These are phyloP conservation scores for Cardamine chenopodiifolia DNA, from an alignment of 345 rosid genomes.

Conservation along the genomic window DNA sequence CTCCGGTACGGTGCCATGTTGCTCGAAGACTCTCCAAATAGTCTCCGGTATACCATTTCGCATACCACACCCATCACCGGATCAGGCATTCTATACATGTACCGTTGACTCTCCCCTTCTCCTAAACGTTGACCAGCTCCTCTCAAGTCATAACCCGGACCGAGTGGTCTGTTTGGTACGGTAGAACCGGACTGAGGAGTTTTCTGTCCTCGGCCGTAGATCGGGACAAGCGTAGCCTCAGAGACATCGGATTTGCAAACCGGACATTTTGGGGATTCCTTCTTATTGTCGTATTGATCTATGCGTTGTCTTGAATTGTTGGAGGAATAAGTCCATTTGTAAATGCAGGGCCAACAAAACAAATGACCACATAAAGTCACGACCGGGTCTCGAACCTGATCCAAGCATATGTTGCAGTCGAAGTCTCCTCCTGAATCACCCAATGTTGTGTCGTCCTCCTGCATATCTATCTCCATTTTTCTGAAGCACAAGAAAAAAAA, in stretches of 20 bases:
- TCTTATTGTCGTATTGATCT: constrained; percentile 26
- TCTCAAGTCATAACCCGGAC: constrained; percentile 49
- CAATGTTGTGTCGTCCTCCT: constrained; percentile 7
- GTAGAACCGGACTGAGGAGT: constrained; percentile 39
- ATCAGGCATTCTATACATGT: constrained; percentile 48
- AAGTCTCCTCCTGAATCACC: constrained; percentile 56
- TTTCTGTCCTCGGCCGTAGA: constrained; percentile 75
- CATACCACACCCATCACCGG: constrained; percentile 65
- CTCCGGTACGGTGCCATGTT: constrained; percentile 47
- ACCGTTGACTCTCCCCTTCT: constrained; percentile 56
- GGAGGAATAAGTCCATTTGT: constrained; percentile 79
- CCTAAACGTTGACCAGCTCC: constrained; percentile 64
- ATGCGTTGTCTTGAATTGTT: constrained; percentile 44
- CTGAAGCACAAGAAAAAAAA: constrained; percentile 21
- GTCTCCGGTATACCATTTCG: constrained; percentile 74
- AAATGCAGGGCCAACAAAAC: constrained; percentile 98
- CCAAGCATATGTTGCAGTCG: constrained; percentile 91
- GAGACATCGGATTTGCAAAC: constrained; percentile 89
- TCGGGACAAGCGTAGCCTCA: constrained; percentile 80
- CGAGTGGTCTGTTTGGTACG: constrained; percentile 74
- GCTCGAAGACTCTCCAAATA: constrained; percentile 70
- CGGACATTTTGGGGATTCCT: constrained; percentile 55
- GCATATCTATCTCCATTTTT: constrained; percentile 38
- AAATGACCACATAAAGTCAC: constrained; percentile 95
- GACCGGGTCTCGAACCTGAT: constrained; percentile 78